Base-by-base conservation (phyloP, 495 filamentous ascomycete genomes). In the Aspergillus campestris region DNA sequence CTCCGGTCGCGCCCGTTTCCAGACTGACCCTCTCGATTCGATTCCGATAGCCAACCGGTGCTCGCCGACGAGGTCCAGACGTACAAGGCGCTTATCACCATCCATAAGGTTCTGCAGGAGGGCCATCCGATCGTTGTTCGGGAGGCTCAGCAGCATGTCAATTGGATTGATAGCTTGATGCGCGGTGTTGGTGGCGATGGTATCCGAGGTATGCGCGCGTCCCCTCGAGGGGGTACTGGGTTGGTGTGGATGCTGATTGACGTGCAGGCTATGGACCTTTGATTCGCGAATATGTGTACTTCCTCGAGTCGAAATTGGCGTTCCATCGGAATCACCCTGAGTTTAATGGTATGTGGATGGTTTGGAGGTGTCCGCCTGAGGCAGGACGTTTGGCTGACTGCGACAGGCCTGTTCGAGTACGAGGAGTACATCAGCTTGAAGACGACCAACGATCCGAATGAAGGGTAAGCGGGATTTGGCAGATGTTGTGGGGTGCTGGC, bases 381-480 rank as follows among this genome's bases (percentile, higher is more conserved):
- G 35, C 9, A 29, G 24, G n/a, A 14, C 38, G 44, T 40, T 59
- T 63, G 33, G 63, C 33, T 34, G 6, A 24, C 18, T 43, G 34
- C 24, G 13, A 32, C 45, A 85, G 81, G 81, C 34, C 73, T 92
- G 24, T 97, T 97, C 58, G 92, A 98, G 59, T 98, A 98, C 52
- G 92, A 96, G 73, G 92, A 98, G 59, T 98, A 98, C 62, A 90
- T 97, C 63, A 95, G 88, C 57, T 74, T 98, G 62, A 96, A 96
- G 70, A 84, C 87, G 5, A 97, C 94, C 69, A 95, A 96, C 66
- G 92, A 98, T 71, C 92, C 94, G 8, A 96, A 98, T 59, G 92
- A 98, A 69, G 92, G 92, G 72, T 79, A 61, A 37, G 58, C 31
- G 29, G 7, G 8, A 37, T 7, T 31, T 31, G 33, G 11, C 8